These are phyloP conservation scores for Flueggea neowawraea DNA, from an alignment of 441 rosid genomes.

Conservation along the genomic window DNA sequence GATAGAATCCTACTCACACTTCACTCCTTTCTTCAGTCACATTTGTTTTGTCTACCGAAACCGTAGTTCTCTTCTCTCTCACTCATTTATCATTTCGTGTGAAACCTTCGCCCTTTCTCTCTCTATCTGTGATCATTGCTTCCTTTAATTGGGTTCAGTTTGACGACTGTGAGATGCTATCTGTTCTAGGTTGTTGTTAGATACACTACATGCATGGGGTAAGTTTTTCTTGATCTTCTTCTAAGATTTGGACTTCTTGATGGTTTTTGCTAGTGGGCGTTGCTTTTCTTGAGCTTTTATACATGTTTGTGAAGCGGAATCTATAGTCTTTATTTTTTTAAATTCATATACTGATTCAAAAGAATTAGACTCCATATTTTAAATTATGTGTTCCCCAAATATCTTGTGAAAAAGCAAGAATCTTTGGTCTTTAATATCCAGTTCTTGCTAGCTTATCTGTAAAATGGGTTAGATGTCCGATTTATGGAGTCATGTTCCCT, in stretches of 20 bases:
- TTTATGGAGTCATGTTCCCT: too few relatives aligned
- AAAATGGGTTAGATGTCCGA: too few relatives aligned
- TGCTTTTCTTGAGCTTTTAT: conserved; percentile 5
- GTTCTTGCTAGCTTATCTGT: too few relatives aligned
- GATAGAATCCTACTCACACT: too few relatives aligned
- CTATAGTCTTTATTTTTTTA: conserved; percentile 10
- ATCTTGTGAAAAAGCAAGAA: too few relatives aligned
- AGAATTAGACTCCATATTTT: too few relatives aligned
- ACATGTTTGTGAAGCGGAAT: conserved; percentile 5
- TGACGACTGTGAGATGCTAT: conserved; percentile 28
- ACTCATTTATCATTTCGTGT: too few relatives aligned
- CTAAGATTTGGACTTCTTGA: conserved; percentile 9
- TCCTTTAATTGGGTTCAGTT: conserved; percentile 14
- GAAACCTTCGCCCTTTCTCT: too few relatives aligned
- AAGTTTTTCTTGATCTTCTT: conserved; percentile 20
- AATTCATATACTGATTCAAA: neutral
- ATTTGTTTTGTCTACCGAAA: too few relatives aligned
- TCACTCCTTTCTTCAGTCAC: too few relatives aligned
- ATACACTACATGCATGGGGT: conserved; percentile 56
- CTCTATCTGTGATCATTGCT: conserved; percentile 21
- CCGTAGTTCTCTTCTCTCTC: too few relatives aligned
- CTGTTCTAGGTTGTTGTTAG: conserved; percentile 5
- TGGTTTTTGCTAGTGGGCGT: conserved; percentile 6
- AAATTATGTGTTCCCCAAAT: neutral
- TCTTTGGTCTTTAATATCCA: too few relatives aligned